These are phyloP conservation scores for Fusarium secorum DNA, from an alignment of 2,329 filamentous ascomycete genomes.

Conservation along the genomic window DNA sequence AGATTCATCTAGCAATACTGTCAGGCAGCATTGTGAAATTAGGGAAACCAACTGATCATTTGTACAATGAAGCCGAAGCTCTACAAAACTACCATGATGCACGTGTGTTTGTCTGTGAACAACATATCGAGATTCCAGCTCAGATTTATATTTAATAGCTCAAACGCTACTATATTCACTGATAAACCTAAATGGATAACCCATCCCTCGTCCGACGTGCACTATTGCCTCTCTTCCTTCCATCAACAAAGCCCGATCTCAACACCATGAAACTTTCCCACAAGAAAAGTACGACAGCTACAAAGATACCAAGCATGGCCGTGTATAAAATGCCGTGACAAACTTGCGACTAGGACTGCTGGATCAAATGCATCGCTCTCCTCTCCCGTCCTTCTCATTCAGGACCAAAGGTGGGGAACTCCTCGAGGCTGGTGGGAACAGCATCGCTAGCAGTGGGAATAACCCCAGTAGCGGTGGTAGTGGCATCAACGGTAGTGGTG, in stretches of 20 bases:
- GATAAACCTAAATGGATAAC: background rate
- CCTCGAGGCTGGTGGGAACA: background rate
- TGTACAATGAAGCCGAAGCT: accelerated
- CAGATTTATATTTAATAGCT: background rate
- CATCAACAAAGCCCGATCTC: background rate
- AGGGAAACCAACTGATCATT: accelerated
- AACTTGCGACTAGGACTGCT: background rate
- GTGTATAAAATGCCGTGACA: background rate
- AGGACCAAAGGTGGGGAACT: background rate
- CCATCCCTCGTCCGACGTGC: background rate
- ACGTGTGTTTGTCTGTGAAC: background rate
- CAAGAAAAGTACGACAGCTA: too few species aligned
- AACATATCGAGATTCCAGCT: background rate
- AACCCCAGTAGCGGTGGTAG: background rate
- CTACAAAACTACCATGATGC: accelerated
- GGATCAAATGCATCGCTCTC: background rate
- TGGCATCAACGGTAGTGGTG: background rate
- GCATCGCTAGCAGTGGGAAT: background rate
- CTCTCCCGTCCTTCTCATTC: background rate
- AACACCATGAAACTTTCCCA: background rate
- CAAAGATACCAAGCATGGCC: background rate
- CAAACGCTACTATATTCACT: background rate
- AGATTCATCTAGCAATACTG: background rate
- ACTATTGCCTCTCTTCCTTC: too few species aligned
- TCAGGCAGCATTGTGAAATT: accelerated